phyloP scores from a whole-genome alignment of 2,329 filamentous ascomycete species.

The Colletotrichum camelliae region DNA sequence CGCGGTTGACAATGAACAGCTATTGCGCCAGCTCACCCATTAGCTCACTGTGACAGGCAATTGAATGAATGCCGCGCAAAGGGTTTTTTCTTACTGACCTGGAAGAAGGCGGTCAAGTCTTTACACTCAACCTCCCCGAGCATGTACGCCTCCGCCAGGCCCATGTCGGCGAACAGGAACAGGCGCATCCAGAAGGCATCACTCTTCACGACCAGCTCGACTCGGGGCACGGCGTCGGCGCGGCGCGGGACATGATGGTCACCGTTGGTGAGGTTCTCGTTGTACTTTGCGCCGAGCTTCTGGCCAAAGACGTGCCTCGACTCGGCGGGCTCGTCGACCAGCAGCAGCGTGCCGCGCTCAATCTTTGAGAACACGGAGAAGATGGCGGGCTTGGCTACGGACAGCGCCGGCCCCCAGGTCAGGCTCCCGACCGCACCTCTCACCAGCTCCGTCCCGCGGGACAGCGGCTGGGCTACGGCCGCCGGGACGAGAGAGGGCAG shows the following conservation, averaged over 20 bases:
- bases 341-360: conserved; percentile 50
- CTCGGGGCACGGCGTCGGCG: conserved; percentile 41
- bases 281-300: conserved; percentile 43
- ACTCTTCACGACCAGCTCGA: conserved; percentile 65
- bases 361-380: conserved; percentile 52
- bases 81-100: conserved; percentile 42
- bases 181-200: conserved; percentile 75
- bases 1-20: conserved; percentile 75
- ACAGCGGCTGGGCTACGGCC: conserved; percentile 42
- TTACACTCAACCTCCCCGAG: conserved; percentile 71
- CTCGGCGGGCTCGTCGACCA: conserved; percentile 51
- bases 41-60: conserved; percentile 22
- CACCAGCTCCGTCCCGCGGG: conserved; percentile 42
- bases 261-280: conserved; percentile 39
- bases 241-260: conserved; percentile 31
- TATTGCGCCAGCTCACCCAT: conserved; percentile 31
- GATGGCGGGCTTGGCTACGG: conserved; percentile 51
- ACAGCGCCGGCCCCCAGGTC: conserved; percentile 52
- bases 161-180: conserved; percentile 76
- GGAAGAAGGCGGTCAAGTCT: conserved; percentile 72
- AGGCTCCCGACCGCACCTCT: conserved; percentile 48
- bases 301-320: conserved; percentile 51
- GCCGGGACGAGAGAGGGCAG: conserved; percentile 40
- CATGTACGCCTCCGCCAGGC: conserved; percentile 77
- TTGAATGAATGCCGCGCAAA: background rate